Evolutionary conservation across 805 yeast genomes (phyloP).

Genomic region (Candida yuanshanica): DNA sequence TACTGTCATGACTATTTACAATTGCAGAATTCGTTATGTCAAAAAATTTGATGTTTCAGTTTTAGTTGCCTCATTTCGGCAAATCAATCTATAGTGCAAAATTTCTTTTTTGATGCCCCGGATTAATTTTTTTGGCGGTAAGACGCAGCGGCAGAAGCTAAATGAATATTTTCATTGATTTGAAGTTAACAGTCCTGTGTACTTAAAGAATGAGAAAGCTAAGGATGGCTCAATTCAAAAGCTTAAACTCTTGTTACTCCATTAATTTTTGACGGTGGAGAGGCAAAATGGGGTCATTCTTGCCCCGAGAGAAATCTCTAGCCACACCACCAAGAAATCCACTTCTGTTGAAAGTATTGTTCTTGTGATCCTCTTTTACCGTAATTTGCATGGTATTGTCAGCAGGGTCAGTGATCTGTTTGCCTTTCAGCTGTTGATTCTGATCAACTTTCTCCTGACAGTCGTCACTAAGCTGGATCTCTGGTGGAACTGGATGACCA

Average conservation of each 20-base stretch:
- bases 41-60: neutral
- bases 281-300: too few relatives aligned
- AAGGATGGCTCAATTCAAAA: neutral
- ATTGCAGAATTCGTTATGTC: too few relatives aligned
- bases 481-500: neutral
- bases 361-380: neutral
- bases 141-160: too few relatives aligned
- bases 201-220: neutral
- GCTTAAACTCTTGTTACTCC: neutral
- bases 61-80: constrained; percentile 1
- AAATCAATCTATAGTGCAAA: too few relatives aligned
- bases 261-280: too few relatives aligned
- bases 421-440: neutral
- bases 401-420: neutral
- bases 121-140: too few relatives aligned
- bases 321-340: neutral
- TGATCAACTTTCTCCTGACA: neutral
- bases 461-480: neutral
- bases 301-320: too few relatives aligned
- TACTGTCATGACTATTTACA: too few relatives aligned
- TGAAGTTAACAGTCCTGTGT: too few relatives aligned
- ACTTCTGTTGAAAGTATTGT: too few relatives aligned
- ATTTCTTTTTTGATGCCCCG: too few relatives aligned
- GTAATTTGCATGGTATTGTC: neutral
- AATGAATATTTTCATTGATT: too few relatives aligned